These are phyloP conservation scores for Sordariomycetes sp. DNA, from an alignment of 2,329 filamentous ascomycete genomes.

Conservation along the genomic window DNA sequence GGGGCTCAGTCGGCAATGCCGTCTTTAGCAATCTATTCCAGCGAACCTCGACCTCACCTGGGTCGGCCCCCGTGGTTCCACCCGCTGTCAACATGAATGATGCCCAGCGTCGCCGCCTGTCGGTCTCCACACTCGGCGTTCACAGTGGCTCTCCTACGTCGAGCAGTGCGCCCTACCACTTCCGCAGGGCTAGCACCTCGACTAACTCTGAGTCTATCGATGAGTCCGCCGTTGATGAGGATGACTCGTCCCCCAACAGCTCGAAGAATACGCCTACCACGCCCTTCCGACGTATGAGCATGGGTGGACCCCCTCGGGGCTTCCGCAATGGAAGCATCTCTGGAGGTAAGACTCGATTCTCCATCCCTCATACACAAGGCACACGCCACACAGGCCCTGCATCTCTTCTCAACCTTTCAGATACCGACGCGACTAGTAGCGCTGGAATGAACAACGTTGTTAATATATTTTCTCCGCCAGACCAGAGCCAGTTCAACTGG, in stretches of 20 bases:
- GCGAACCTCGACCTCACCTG: constrained; percentile 35
- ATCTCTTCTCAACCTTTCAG: neutral
- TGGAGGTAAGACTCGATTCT: constrained; percentile 41
- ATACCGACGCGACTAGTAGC: neutral
- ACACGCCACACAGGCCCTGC: neutral
- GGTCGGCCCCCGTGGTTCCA: constrained; percentile 28
- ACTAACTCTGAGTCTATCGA: constrained; percentile 52
- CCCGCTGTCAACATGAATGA: constrained; percentile 30
- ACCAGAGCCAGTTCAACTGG: constrained; percentile 87
- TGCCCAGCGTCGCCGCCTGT: constrained; percentile 53
- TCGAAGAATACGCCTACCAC: constrained; percentile 50
- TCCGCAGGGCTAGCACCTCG: constrained; percentile 55
- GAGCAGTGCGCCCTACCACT: constrained; percentile 33
- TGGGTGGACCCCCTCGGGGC: constrained; percentile 59
- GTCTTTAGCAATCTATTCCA: constrained; percentile 46
- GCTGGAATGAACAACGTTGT: neutral
- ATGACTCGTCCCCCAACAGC: constrained; percentile 33
- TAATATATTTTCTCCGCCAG: constrained; percentile 29
- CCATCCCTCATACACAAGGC: constrained; percentile 22
- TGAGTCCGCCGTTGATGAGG: constrained; percentile 62
- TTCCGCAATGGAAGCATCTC: constrained; percentile 43
- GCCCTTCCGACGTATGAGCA: constrained; percentile 81
- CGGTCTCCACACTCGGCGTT: constrained; percentile 61
- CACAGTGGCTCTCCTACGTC: constrained; percentile 52
- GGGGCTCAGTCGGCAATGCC: constrained; percentile 42